Evolutionary conservation across 176 grass and related monocot species (phyloP), one percentile per base, ranked within the genome.

Genomic region (Hyparrhenia diplandra): DNA sequence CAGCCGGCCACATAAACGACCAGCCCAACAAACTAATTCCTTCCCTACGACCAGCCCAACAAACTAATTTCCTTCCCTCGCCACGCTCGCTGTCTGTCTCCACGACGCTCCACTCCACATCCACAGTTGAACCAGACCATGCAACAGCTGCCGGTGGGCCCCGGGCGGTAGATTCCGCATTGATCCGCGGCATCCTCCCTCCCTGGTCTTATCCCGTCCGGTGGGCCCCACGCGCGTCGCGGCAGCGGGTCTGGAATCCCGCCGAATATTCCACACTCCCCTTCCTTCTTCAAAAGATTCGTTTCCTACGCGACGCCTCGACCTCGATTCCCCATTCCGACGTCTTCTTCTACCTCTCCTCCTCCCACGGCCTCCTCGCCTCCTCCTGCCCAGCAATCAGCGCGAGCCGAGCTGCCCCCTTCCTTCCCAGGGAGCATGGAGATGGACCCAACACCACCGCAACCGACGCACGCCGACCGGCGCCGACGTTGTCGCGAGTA

Each of bases 241-340:
- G 49, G 49, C 47, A 21, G 21, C 21, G 20, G 54, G 1, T 4
- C 54, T 57, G 54, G 54, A 24, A 57, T 57, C 52, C 52, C 52
- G 7, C 52, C 52, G 52, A 57, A 57, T 57, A 57, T 57, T 57
- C 52, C 52, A 57, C 20, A 8, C 21, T 1, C 7, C 5, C 1
- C 0, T 2, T 54, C 5, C 5, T 1, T 49, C 1, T 34, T 6
- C 13, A 43, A 39, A 85, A 92, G 92, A 94, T 94, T 91, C 89
- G 83, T 57, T 75, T 65, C 71, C 41, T 86, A 90, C 90, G 93
- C 93, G 93, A 96, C 90, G 93, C 83, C 90, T 76, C 90, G 93
- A 88, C 93, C 67, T 41, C 73, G 93, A 89, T 90, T 88, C 73
- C 57, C 73, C 57, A 13, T 46, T 57, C 32, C 67, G 2, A 6